phyloP scores from a whole-genome alignment of 345 rosid genomes.

The Viola odorata region DNA sequence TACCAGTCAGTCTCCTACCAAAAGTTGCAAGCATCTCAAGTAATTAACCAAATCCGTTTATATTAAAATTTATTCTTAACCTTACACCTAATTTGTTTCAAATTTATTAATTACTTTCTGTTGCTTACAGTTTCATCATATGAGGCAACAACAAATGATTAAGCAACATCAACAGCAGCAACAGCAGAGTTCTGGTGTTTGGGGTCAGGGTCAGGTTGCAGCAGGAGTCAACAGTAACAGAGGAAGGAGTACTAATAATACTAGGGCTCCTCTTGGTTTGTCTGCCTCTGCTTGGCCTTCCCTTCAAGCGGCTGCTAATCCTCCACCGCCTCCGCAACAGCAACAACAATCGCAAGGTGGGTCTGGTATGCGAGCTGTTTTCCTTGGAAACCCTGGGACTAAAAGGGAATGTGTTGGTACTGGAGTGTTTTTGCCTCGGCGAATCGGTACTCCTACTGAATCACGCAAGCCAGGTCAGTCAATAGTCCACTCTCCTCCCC shows the following conservation, averaged over 20 bases:
- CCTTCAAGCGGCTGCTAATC: constrained; percentile 24
- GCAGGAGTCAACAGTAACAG: constrained; percentile 2
- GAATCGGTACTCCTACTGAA: constrained; percentile 27
- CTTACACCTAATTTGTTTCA: not conserved
- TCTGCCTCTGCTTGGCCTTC: constrained; percentile 59
- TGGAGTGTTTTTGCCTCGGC: constrained; percentile 85
- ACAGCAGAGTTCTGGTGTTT: constrained; percentile 13
- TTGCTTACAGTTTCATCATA: constrained; percentile 41
- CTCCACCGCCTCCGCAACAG: not conserved
- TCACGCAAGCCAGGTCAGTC: constrained; percentile 47
- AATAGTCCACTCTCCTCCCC: not conserved
- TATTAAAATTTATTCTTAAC: too few species aligned
- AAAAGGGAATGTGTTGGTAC: constrained; percentile 71
- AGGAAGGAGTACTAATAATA: not conserved
- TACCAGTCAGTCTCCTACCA: constrained; percentile 36
- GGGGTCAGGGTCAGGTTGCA: constrained; percentile 14
- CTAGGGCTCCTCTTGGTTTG: constrained; percentile 23
- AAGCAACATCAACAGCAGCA: constrained; percentile 28
- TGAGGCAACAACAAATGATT: constrained; percentile 51
- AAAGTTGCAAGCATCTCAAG: constrained; percentile 53
- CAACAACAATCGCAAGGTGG: constrained; percentile 26
- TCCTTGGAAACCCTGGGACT: constrained; percentile 38
- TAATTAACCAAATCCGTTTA: constrained; percentile 5
- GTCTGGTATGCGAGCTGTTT: constrained; percentile 53
- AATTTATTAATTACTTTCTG: not conserved